Conservation (phyloP, 2,329 filamentous ascomycete species). For the Penicillium sp. region DNA sequence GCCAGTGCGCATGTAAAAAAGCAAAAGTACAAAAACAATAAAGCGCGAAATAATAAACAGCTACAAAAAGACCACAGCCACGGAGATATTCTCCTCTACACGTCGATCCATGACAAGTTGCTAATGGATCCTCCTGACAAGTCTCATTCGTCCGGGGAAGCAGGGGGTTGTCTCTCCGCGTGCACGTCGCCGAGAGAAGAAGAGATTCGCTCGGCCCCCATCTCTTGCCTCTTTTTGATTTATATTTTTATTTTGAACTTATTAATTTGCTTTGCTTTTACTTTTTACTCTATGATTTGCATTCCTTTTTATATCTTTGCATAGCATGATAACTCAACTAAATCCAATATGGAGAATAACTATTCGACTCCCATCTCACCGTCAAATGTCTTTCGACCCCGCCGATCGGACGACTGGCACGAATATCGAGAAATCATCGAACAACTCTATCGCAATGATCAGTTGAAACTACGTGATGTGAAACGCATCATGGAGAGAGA, state of each 20-base stretch:
- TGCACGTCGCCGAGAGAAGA: conserved; percentile 37
- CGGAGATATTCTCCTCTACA: conserved; percentile 8
- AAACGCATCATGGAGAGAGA: conserved; percentile 38
- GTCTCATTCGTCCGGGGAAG: conserved; percentile 36
- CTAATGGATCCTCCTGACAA: conserved; percentile 5
- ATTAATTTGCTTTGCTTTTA: not conserved
- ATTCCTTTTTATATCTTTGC: conserved; percentile 2
- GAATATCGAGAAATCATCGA: conserved; percentile 37
- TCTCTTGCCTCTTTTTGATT: conserved; percentile 7
- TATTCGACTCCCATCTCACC: conserved; percentile 13
- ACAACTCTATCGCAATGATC: conserved; percentile 35
- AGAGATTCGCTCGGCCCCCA: conserved; percentile 22
- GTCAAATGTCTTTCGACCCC: conserved; percentile 30
- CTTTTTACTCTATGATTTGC: conserved; percentile 4
- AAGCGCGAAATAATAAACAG: too few relatives aligned
- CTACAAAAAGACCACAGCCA: not conserved
- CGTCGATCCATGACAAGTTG: conserved; percentile 22
- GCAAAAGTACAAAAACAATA: conserved; percentile 29
- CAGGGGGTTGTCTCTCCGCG: conserved; percentile 31
- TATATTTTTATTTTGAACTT: not conserved
- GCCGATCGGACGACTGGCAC: conserved; percentile 39
- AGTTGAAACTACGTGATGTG: conserved; percentile 37
- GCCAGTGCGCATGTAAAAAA: not conserved
- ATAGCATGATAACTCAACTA: too few relatives aligned
- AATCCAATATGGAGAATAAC: conserved; percentile 21